Evolutionary conservation across 352 stramenopile genomes (phyloP).

Genomic region (Phytophthora sansomeana): DNA sequence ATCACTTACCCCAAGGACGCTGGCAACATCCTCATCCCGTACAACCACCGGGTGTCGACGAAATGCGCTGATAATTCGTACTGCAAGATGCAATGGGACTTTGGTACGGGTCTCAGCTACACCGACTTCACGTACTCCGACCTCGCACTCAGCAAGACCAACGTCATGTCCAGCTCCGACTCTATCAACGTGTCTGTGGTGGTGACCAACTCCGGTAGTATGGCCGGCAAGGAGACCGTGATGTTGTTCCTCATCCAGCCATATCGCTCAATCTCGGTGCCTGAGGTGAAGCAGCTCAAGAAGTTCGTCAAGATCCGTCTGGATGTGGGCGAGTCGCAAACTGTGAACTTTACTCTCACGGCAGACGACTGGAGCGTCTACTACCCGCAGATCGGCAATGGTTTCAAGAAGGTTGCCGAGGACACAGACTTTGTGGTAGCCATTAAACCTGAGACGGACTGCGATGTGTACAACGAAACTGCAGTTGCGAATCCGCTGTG

Average conservation of each 20-base stretch:
- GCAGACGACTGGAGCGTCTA: conserved; percentile 43
- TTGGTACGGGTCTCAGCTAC: neutral
- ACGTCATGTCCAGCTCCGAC: neutral
- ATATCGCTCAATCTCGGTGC: conserved; percentile 19
- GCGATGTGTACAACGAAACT: conserved; percentile 29
- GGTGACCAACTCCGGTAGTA: neutral
- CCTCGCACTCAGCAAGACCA: neutral
- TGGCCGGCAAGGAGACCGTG: neutral
- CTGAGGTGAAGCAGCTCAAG: conserved; percentile 43
- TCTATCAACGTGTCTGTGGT: neutral
- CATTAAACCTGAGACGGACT: conserved; percentile 45
- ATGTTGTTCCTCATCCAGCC: conserved; percentile 25
- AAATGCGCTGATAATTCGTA: neutral
- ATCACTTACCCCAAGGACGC: conserved; percentile 77
- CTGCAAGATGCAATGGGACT: neutral
- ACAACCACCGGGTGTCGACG: conserved; percentile 51
- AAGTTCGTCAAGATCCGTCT: conserved; percentile 42
- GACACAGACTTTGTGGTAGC: conserved; percentile 43
- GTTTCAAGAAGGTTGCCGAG: conserved; percentile 39
- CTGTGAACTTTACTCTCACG: conserved; percentile 31
- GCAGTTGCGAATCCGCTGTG: no score
- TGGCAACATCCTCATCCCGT: conserved; percentile 55
- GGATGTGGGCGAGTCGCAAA: conserved; percentile 1
- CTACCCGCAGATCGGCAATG: conserved; percentile 50
- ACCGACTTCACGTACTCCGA: neutral